A percentile compares a stretch with the other conserved stretches of the same genome.
phyloP scores from a whole-genome alignment of 306 rosid genomes.

The Vigna angularis region DNA sequence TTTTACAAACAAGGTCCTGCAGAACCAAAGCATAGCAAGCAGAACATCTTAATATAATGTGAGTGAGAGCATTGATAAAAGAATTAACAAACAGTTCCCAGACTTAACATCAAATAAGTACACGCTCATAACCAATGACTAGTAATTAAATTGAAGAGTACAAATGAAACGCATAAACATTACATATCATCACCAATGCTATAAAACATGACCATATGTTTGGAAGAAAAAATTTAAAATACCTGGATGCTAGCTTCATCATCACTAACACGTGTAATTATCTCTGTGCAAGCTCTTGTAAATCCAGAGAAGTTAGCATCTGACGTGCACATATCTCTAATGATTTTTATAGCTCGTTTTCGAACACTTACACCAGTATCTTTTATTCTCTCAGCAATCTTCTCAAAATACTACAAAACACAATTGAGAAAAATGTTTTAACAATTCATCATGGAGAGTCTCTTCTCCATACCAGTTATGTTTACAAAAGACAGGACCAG shows the following conservation, averaged over 20 bases:
- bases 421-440: conserved; percentile 26
- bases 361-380: conserved; percentile 99
- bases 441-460: conserved; percentile 30
- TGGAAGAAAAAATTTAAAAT: conserved; percentile 34
- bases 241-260: conserved; percentile 98
- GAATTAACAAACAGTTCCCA: conserved; percentile 2
- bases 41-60: conserved; percentile 23
- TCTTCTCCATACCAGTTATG: conserved; percentile 9
- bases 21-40: conserved; percentile 38
- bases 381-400: conserved; percentile 92
- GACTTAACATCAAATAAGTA: conserved; percentile 28
- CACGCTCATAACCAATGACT: conserved; percentile 23
- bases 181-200: conserved; percentile 26
- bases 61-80: not conserved
- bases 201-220: conserved; percentile 1
- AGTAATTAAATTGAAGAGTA: conserved; percentile 22
- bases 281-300: conserved; percentile 89
- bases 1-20: conserved; percentile 98
- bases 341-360: conserved; percentile 94
- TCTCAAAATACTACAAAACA: conserved; percentile 86
- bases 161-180: conserved; percentile 14
- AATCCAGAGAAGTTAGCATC: conserved; percentile 82
- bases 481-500: conserved; percentile 7
- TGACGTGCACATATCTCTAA: conserved; percentile 96
- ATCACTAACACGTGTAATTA: conserved; percentile 88